Evolutionary conservation across 176 grass and related monocot genomes (phyloP).

Genomic region (Oryza meridionalis): DNA sequence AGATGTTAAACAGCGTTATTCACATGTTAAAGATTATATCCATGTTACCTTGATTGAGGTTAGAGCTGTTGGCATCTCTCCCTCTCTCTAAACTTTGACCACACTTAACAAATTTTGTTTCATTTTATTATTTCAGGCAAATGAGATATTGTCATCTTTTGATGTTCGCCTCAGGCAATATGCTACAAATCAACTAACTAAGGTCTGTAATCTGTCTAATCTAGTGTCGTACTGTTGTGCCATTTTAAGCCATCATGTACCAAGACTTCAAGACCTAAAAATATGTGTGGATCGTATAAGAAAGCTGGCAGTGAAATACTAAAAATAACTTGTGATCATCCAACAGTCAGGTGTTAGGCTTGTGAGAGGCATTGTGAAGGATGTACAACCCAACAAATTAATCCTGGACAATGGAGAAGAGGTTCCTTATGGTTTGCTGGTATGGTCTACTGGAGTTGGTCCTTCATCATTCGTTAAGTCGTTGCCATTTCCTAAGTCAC

Average conservation of each 20-base stretch:
- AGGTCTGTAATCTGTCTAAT: slow-evolving; percentile 50
- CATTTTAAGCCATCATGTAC: slow-evolving; percentile 16
- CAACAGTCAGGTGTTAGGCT: slow-evolving; percentile 88
- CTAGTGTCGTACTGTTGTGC: background rate
- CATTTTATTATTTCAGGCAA: slow-evolving; percentile 67
- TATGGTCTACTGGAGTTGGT: slow-evolving; percentile 97
- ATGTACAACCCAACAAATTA: slow-evolving; percentile 78
- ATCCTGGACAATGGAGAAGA: slow-evolving; percentile 84
- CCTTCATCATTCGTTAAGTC: slow-evolving; percentile 76
- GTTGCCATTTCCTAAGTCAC: slow-evolving; percentile 79
- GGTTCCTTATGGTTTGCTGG: slow-evolving; percentile 92
- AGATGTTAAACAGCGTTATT: slow-evolving; percentile 92
- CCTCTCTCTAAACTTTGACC: background rate
- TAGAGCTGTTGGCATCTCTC: slow-evolving; percentile 4
- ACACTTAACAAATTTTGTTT: slow-evolving; percentile 8
- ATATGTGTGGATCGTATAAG: background rate
- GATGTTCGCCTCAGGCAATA: slow-evolving; percentile 96
- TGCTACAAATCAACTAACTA: slow-evolving; percentile 81
- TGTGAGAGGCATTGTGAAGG: slow-evolving; percentile 86
- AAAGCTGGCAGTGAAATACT: background rate
- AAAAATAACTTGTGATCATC: slow-evolving; percentile 29
- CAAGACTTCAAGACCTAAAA: background rate
- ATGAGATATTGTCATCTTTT: slow-evolving; percentile 94
- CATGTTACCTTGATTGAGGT: slow-evolving; percentile 97
- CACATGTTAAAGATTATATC: slow-evolving; percentile 95